phyloP scores from a whole-genome alignment of 129 eudicot species.

The Heracleum sosnowskyi region DNA sequence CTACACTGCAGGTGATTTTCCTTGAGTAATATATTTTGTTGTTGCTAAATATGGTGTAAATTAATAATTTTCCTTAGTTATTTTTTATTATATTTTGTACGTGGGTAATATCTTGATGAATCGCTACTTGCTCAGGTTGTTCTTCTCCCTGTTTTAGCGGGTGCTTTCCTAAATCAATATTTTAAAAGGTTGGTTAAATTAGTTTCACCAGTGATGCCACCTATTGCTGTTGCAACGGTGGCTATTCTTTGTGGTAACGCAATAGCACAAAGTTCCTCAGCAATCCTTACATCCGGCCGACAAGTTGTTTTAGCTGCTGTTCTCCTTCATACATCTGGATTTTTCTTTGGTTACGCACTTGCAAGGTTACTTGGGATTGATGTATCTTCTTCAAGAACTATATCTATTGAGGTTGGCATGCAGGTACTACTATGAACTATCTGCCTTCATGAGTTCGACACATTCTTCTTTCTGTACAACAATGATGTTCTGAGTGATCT shows the following conservation, averaged over 20 bases:
- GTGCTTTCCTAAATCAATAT: constrained; percentile 83
- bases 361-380: constrained; percentile 62
- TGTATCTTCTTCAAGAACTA: constrained; percentile 64
- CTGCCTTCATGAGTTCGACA: background rate
- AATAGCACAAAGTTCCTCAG: constrained; percentile 83
- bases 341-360: constrained; percentile 67
- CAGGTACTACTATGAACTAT: constrained; percentile 47
- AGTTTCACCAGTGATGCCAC: constrained; percentile 84
- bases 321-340: constrained; percentile 72
- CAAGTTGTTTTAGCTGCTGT: constrained; percentile 65
- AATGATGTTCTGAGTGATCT: background rate
- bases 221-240: constrained; percentile 84
- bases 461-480: background rate
- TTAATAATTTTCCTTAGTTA: background rate
- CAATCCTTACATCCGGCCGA: constrained; percentile 72
- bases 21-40: background rate
- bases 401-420: constrained; percentile 97
- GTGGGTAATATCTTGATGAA: background rate
- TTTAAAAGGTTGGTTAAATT: constrained; percentile 57
- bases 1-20: constrained; percentile 70
- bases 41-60: no score
- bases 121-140: constrained; percentile 45
- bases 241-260: constrained; percentile 94
- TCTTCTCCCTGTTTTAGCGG: constrained; percentile 86
- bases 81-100: background rate